Evolutionary conservation across 768 basidiomycete species (phyloP).

Genomic region (Boletellus ananas): DNA sequence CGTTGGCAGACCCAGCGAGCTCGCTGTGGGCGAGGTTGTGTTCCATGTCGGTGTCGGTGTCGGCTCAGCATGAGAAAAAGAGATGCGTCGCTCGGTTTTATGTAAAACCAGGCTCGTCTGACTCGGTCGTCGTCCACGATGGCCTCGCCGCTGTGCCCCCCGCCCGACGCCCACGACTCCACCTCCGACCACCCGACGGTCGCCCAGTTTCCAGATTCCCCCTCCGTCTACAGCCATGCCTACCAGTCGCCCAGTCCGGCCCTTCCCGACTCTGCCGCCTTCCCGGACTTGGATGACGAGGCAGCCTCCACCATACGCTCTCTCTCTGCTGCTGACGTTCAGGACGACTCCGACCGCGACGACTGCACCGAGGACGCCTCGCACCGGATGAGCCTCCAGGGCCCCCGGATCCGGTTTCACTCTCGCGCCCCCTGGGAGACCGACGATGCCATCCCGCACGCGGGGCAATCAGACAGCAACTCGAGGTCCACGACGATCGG

Average conservation of each 20-base stretch:
- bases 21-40: constrained; percentile 19
- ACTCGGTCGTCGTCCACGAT: constrained; percentile 23
- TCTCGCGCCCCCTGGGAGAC: constrained; percentile 81
- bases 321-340: constrained; percentile 29
- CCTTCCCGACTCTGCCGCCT: constrained; percentile 37
- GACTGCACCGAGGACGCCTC: constrained; percentile 43
- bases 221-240: constrained; percentile 63
- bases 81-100: constrained; percentile 10
- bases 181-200: constrained; percentile 38
- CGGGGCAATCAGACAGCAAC: constrained; percentile 45
- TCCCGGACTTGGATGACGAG: constrained; percentile 58
- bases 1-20: constrained; percentile 57
- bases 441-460: constrained; percentile 45
- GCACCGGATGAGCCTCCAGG: constrained; percentile 64
- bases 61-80: constrained; percentile 18
- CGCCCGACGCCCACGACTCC: constrained; percentile 48
- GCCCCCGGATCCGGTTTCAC: constrained; percentile 82
- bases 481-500: constrained; percentile 29
- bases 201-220: constrained; percentile 61
- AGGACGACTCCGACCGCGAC: constrained; percentile 33
- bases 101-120: constrained; percentile 19
- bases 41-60: too few species aligned
- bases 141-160: constrained; percentile 39
- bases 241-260: constrained; percentile 50
- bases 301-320: constrained; percentile 24